Base-by-base conservation (phyloP, 495 filamentous ascomycete genomes). In the Xylaria flabelliformis region DNA sequence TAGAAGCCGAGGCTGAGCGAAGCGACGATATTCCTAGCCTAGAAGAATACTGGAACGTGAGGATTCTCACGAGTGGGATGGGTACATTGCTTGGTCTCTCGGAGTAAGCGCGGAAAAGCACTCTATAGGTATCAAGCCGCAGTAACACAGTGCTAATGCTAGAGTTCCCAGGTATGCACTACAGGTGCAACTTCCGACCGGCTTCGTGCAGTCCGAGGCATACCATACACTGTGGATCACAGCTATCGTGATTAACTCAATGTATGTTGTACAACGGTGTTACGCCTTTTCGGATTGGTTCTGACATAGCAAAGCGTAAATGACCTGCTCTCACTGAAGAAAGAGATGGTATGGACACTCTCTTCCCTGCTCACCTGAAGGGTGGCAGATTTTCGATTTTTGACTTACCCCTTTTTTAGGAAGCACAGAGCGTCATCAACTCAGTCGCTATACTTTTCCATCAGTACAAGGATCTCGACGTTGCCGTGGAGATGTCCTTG, bases 1-100 rank as follows among this genome's bases (percentile, higher is more conserved):
- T 78, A 13, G 76, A 78, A 62, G 76, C 74, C 21, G 69, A 78
- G 63, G 71, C 69, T 41, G 74, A 78, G 42, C 64, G 21, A 24
- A 75, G 73, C 58, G 68, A 67, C 7, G 74, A 64, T 13, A 58
- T 78, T 3, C 76, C 76, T 5, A 74, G 53, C 21, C 50, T 78
- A 55, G 75, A 75, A 50, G 74, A 68, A 34, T 78, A 78, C 56
- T 78, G 76, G 76, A 69, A 76, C 56, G 73, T 78, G 13, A 73
- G 76, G 39, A 74, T 72, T 19, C 44, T 78, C 63, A 78, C 76
- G 19, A 78, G 76, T n/a, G 76, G 76, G 9, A 78, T 78, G 74
- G 71, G 74, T 9, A 53, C 66, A 7, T 19, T 78, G 39, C 73
- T 78, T 26, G 56, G 73, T 17, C 69, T 73, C 63, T 75, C 71